Evolutionary conservation across 148 eudicot genomes (phyloP).

Genomic region (Nyssa sinensis): DNA sequence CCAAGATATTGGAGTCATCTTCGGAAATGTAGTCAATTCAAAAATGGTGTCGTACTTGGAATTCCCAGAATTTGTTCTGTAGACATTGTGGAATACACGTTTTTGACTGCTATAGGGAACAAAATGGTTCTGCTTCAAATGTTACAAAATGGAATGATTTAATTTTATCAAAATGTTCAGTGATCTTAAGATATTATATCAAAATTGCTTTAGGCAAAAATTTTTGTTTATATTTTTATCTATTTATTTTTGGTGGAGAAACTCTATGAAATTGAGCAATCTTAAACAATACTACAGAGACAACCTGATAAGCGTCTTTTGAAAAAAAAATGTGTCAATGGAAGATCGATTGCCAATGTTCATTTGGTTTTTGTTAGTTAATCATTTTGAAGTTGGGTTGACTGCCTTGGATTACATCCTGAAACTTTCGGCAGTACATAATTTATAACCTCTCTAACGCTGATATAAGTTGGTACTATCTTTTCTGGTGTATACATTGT

Average conservation of each 20-base stretch:
- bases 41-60: background rate
- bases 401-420: background rate
- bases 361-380: background rate
- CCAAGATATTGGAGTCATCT: background rate
- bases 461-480: background rate
- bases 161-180: background rate
- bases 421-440: background rate
- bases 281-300: no score
- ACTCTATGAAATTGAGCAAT: background rate
- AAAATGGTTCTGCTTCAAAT: background rate
- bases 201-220: no score
- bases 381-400: background rate
- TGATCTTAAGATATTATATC: no score
- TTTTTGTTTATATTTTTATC: no score
- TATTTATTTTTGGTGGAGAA: no score
- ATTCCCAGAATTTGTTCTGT: background rate
- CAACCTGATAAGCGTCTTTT: no score
- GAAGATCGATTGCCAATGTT: background rate
- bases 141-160: background rate
- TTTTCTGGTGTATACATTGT: background rate
- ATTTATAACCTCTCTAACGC: background rate
- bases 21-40: background rate
- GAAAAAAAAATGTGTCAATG: background rate
- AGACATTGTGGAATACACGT: background rate
- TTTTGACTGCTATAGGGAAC: background rate